phyloP scores from a whole-genome alignment of 2,329 filamentous ascomycete genomes.

The Albophoma yamanashiensis region DNA sequence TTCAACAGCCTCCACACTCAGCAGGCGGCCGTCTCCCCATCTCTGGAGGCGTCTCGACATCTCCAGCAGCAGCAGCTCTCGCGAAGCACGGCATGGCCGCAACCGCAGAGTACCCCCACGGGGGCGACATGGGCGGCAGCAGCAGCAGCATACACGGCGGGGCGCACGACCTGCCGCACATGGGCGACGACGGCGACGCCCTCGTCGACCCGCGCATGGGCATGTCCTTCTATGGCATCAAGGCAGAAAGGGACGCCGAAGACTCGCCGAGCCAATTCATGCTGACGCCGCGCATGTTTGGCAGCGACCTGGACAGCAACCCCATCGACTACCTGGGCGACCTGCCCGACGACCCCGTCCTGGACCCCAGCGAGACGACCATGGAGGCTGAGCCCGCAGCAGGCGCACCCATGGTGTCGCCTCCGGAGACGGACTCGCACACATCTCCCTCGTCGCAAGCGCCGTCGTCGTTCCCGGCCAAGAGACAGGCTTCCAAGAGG shows the following conservation, averaged over 20 bases:
- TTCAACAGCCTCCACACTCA: neutral
- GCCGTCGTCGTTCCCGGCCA: neutral
- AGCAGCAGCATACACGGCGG: neutral
- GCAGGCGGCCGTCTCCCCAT: neutral
- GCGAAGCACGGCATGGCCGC: neutral
- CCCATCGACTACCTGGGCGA: neutral
- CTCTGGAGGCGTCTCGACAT: neutral
- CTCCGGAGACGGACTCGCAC: neutral
- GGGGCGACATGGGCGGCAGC: neutral
- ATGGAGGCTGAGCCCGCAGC: neutral
- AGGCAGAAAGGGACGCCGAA: slow-evolving; percentile 1
- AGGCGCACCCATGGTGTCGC: neutral
- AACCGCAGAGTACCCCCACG: neutral
- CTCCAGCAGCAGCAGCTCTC: neutral
- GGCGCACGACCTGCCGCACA: neutral
- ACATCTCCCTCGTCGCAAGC: neutral
- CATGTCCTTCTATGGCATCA: slow-evolving; percentile 3
- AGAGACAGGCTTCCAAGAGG: neutral
- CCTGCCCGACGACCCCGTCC: neutral
- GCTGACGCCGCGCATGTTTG: slow-evolving; percentile 5
- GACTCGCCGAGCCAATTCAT: neutral
- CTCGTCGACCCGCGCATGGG: slow-evolving; percentile 2
- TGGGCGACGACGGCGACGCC: neutral
- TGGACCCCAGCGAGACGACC: neutral
- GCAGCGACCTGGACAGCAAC: neutral